Percentiles rank a stretch among this genome's conserved stretches.
These are phyloP conservation scores for carrot (Daucus carota) DNA, from an alignment of 129 eudicot species.

Conservation along the genomic window DH1_v3.0 NC_030386.2:4710501-4711000, in stretches of 20 bases:
- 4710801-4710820: not conserved
- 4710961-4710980: conserved; percentile 99
- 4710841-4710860: not conserved
- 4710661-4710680: not conserved
- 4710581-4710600: not conserved
- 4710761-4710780: not conserved
- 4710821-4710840: not conserved
- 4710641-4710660: not conserved
- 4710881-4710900: conserved; percentile 21
- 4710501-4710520: conserved; percentile 84
- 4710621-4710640: not conserved
- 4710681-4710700: not conserved
- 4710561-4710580: conserved; percentile 7
- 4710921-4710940: conserved; percentile 95
- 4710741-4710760: not conserved
- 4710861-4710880: not conserved
- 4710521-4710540: conserved; percentile 75
- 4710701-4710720: not conserved
- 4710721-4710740: not conserved
- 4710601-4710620: not conserved
- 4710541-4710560: conserved; percentile 73
- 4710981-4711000: conserved; percentile 95
- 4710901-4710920: conserved; percentile 97
- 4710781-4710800: not conserved
- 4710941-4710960: conserved; percentile 95